A percentile compares a stretch with the other conserved stretches of the same genome.
These are phyloP conservation scores for Entoloma clypeatum DNA, from an alignment of 1,284 basidiomycete species.

Conservation along the genomic window DNA sequence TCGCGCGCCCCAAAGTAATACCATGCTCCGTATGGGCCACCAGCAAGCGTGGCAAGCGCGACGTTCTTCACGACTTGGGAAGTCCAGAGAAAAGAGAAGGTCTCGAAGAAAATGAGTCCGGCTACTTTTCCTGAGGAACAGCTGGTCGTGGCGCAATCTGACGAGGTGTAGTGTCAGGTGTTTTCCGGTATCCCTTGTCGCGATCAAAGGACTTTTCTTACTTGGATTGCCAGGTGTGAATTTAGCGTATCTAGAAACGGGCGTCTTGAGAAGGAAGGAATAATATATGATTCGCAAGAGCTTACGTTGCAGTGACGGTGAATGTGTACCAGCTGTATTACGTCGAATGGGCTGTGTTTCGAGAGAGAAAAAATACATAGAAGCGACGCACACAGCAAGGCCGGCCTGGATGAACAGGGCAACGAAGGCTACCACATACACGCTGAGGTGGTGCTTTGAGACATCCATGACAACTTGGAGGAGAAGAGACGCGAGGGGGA, in stretches of 20 bases:
- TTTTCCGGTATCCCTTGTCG: no score
- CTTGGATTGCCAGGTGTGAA: constrained; percentile 75
- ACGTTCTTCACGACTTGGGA: constrained; percentile 80
- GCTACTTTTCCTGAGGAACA: constrained; percentile 49
- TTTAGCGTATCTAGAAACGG: constrained; percentile 57
- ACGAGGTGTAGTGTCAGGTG: no score
- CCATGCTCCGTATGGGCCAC: constrained; percentile 58
- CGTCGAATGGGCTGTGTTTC: not conserved
- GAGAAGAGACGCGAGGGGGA: constrained; percentile 75
- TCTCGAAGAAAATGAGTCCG: constrained; percentile 74
- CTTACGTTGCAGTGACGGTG: constrained; percentile 64
- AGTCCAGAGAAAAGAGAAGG: constrained; percentile 83
- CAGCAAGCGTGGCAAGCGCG: constrained; percentile 75
- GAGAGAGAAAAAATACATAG: not conserved
- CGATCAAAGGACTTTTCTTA: no score
- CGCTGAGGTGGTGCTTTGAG: constrained; percentile 76
- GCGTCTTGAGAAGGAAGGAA: constrained; percentile 6
- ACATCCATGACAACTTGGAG: constrained; percentile 83
- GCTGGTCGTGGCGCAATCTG: constrained; percentile 29
- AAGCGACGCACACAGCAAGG: constrained; percentile 56
- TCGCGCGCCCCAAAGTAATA: constrained; percentile 71
- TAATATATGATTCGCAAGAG: constrained; percentile 14
- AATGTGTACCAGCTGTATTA: constrained; percentile 62
- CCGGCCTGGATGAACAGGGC: constrained; percentile 71
- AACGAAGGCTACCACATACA: constrained; percentile 75